Evolutionary conservation across 2,329 filamentous ascomycete genomes (phyloP), one percentile per base, ranked within the genome.

Genomic region (Mycosphaerella arachidis): DNA sequence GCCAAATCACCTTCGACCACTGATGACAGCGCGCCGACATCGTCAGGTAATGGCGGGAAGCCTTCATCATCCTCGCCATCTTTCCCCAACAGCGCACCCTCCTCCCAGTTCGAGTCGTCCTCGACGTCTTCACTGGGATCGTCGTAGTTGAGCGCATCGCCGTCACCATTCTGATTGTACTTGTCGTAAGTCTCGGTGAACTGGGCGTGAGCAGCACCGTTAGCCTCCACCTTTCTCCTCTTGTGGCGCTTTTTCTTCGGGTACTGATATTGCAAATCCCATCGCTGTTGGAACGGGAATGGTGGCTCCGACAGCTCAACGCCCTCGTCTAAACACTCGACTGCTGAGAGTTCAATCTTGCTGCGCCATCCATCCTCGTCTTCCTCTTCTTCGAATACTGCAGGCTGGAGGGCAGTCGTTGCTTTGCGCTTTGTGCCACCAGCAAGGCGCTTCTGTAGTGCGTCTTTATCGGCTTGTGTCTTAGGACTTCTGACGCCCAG

Each of bases 261-360:
- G 73, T 72, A 58, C 69, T 74, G 81, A 68, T 92, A 89, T 62
- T 91, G 87, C 3, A 84, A 82, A 73, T 96, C 91, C 93, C 92
- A 97, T 27, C 71, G 67, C 73, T 97, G 92, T 16, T 89, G 80
- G 73, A 97, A 97, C 0, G 92, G 92, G 70, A 95, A 97, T 0
- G 92, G 90, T 0, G 93, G 92, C 35, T 90, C 83, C 56, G 84
- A 89, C 50, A 96, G 79, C 33, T 82, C 77, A 43, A 91, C 77
- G 5, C 81, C 83, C 31, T 89, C 83, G n/a, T 89, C 82, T 63
- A 86, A 85, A 74, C 92, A 97, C 73, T 97, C 93, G 0, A 95
- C 90, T 24, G 91, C 92, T 27, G 84, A 83, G 62, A 96, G 85
- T 10, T 79, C 82, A 61, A 97, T 87, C 66, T 86, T 91, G 4